A percentile compares a stretch with the other conserved stretches of the same genome.
These are phyloP conservation scores for Phytopythium mirpurense DNA, from an alignment of 352 stramenopile genomes.

Conservation along the genomic window DNA sequence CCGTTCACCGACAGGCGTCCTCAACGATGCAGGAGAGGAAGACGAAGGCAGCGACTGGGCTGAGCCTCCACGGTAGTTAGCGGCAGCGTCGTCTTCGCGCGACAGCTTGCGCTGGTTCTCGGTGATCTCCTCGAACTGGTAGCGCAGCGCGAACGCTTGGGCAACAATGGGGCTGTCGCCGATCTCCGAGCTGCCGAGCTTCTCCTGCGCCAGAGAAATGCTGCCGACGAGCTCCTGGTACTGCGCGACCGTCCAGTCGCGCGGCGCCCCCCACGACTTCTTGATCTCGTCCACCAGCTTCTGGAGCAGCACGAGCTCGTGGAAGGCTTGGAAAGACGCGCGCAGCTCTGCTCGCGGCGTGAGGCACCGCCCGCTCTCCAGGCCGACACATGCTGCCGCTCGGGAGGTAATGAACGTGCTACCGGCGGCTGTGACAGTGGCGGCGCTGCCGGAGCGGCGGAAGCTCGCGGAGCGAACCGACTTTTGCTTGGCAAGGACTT, in stretches of 20 bases:
- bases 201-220: constrained; percentile 51
- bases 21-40: background rate
- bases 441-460: background rate
- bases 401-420: background rate
- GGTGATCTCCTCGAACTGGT: constrained; percentile 61
- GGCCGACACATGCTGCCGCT: background rate
- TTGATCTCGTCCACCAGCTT: constrained; percentile 42
- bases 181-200: constrained; percentile 24
- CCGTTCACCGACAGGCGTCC: background rate
- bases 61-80: background rate
- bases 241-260: constrained; percentile 42
- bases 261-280: constrained; percentile 36
- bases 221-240: constrained; percentile 60
- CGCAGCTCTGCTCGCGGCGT: constrained; percentile 37
- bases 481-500: constrained; percentile 19
- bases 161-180: constrained; percentile 32
- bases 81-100: constrained; percentile 15
- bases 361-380: background rate
- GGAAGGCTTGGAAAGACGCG: constrained; percentile 62
- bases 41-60: background rate
- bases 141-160: constrained; percentile 49
- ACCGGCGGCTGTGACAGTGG: background rate
- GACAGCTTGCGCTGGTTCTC: constrained; percentile 53
- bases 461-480: constrained; percentile 11
- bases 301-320: constrained; percentile 61